Conservation (phyloP, 2,329 filamentous ascomycete species). For the Neopestalotiopsis rosae region DNA sequence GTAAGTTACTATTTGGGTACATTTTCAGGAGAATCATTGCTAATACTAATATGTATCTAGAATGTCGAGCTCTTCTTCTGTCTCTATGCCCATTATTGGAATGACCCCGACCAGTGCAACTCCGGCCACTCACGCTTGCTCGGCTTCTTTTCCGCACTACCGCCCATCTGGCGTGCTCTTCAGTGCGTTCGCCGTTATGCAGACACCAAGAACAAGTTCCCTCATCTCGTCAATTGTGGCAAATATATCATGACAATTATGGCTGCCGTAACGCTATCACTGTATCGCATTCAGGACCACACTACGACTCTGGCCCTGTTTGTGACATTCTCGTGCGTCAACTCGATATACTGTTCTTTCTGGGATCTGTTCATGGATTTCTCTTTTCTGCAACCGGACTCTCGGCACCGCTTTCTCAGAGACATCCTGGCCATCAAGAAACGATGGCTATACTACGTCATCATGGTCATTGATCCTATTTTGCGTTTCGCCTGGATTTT, state of each 20-base stretch:
- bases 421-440: slow-evolving; percentile 80
- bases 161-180: slow-evolving; percentile 86
- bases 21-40: neutral
- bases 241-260: slow-evolving; percentile 90
- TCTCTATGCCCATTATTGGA: slow-evolving; percentile 82
- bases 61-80: slow-evolving; percentile 96
- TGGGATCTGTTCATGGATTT: slow-evolving; percentile 99
- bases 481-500: slow-evolving; percentile 94
- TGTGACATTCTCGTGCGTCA: slow-evolving; percentile 80
- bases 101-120: slow-evolving; percentile 77
- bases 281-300: slow-evolving; percentile 77
- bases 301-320: slow-evolving; percentile 70
- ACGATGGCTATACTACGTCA: slow-evolving; percentile 82
- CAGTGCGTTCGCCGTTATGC: slow-evolving; percentile 90
- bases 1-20: slow-evolving; percentile 55
- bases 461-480: slow-evolving; percentile 83
- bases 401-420: slow-evolving; percentile 71
- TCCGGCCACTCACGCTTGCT: slow-evolving; percentile 82
- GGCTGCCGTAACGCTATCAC: slow-evolving; percentile 76
- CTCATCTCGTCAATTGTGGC: slow-evolving; percentile 88
- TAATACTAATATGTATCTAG: slow-evolving; percentile 45
- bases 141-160: slow-evolving; percentile 84
- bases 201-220: slow-evolving; percentile 87
- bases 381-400: slow-evolving; percentile 81
- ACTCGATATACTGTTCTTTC: slow-evolving; percentile 81